Evolutionary conservation across 257 asterid species (phyloP), one percentile per base, ranked within the genome.

Genomic region (Nicotiana attenuata): DNA sequence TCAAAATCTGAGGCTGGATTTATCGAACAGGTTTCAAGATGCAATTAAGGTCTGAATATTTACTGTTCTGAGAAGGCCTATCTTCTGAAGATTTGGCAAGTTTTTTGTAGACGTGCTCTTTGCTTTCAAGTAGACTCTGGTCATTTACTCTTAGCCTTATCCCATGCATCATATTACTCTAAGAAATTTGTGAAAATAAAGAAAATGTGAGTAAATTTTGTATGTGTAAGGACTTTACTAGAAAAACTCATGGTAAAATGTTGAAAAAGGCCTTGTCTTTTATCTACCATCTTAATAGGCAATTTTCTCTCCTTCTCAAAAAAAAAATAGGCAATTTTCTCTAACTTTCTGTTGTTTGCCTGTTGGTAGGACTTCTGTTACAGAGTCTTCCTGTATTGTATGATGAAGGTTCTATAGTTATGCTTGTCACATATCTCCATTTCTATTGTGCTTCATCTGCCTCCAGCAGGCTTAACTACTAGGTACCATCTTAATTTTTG

Each of bases 11-110:
- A 92, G 99, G 91, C 71, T 91, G 87, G 98, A 94, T 85, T 91
- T 94, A 47, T 94, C 98, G 69, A 93, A 91, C 90, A 96, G 82
- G 91, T 96, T 96, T 86, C 96, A 91, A 89, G 98, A 96, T 82
- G 98, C 99, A 80, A 94, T 96, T 85, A 94, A 93, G 98, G 99
- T 94, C 82, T 63, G 85, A 61, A 52, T 20, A 55, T 82, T 53
- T 81, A 47, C 66, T 38, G 67, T 84, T 82, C 2, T 69, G 14
- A 56, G 35, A 73, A 38, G 19, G 52, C 78, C 20, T 81, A 52
- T 68, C 24, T 50, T 47, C 61, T 73, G 79, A 47, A 73, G 63
- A 56, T 29, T 73, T 73, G 22, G 61, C 63, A 47, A 24, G 61
- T 73, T 17, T 50, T 50, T 50, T 47, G 79, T 47, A 13, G 38